These are phyloP conservation scores for Singerocomus inundabilis DNA, from an alignment of 1,284 basidiomycete genomes.

Conservation along the genomic window DNA sequence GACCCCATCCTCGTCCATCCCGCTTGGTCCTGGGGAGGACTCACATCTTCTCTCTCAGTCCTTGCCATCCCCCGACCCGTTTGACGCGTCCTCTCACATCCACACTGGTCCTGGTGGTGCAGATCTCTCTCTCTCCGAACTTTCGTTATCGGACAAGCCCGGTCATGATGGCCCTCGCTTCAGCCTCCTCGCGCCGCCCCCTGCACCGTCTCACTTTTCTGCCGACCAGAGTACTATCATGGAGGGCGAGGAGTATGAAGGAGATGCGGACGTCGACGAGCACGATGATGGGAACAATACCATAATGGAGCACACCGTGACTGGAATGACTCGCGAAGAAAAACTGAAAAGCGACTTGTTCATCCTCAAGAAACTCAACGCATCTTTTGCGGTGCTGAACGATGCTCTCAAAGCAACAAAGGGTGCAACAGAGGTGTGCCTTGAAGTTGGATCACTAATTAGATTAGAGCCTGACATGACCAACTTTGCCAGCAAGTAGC, in stretches of 20 bases:
- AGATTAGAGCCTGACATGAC: neutral
- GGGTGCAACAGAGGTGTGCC: slow-evolving; percentile 62
- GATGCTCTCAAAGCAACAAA: slow-evolving; percentile 61
- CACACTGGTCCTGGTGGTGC: slow-evolving; percentile 47
- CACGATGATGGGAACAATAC: slow-evolving; percentile 26
- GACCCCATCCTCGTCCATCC: slow-evolving; percentile 31
- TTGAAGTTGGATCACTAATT: neutral
- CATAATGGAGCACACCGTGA: slow-evolving; percentile 21
- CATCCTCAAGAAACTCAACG: slow-evolving; percentile 68
- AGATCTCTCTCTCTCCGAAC: slow-evolving; percentile 63
- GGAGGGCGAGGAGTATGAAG: slow-evolving; percentile 33
- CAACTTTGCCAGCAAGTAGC: slow-evolving; percentile 51
- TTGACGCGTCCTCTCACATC: slow-evolving; percentile 38
- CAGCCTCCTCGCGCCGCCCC: slow-evolving; percentile 42
- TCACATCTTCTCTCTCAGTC: slow-evolving; percentile 56
- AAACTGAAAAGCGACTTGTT: slow-evolving; percentile 70
- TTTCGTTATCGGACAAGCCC: slow-evolving; percentile 48
- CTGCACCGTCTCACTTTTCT: slow-evolving; percentile 28
- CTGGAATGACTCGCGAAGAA: slow-evolving; percentile 59
- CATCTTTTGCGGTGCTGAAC: slow-evolving; percentile 62
- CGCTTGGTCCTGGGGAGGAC: slow-evolving; percentile 25
- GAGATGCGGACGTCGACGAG: slow-evolving; percentile 17
- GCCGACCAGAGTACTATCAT: slow-evolving; percentile 28
- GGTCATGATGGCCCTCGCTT: slow-evolving; percentile 35
- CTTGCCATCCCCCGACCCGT: slow-evolving; percentile 35